Base-by-base conservation (phyloP, 2,329 filamentous ascomycete species). In the Penicillium sumatraense region DNA sequence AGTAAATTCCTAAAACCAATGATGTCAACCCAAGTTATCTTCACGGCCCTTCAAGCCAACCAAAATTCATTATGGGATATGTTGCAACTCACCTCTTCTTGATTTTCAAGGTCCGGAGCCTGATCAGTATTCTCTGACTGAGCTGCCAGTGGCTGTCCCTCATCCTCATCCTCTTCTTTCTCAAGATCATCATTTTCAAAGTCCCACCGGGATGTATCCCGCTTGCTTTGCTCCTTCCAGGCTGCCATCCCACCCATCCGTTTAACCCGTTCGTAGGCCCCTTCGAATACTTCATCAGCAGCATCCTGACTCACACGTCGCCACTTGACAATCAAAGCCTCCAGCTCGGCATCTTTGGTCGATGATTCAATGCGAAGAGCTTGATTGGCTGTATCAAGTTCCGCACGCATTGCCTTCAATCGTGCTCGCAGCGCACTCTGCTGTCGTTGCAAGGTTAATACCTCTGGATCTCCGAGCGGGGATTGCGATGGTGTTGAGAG, bases 281-380 rank as follows among this genome's bases (percentile, higher is more conserved):
- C 74, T 21, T 74, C 78, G 69, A 88, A 90, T 10, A 90, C 73
- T 64, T 89, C 86, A 61, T 91, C 88, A 1, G 88, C 88, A 6
- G 86, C 87, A 47, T 80, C 74, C 58, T 86, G 80, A 56, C 83
- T 84, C 16, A 85, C 83, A 0, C 67, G 71, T 44, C 78, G 83
- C 89, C 89, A 91, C 68, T 83, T 87, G 3, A 68, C 69, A 38
- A 84, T 81, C 60, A 90, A 65, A 0, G 68, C 72, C 38, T 81
- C 73, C 21, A 91, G 75, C 54, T 89, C 84, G 1, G 73, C 76
- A 67, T 86, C 83, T 52, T 72, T 72, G 38, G 61, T 63, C 3
- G 71, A 73, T 2, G 58, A 64, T 60, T 81, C 78, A 65, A 86
- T 81, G 36, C 78, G 76, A 9, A 75, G 65, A 4, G 84, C 85